phyloP scores from a whole-genome alignment of 2,329 filamentous ascomycete species.

The Beauveria sp. region DNA sequence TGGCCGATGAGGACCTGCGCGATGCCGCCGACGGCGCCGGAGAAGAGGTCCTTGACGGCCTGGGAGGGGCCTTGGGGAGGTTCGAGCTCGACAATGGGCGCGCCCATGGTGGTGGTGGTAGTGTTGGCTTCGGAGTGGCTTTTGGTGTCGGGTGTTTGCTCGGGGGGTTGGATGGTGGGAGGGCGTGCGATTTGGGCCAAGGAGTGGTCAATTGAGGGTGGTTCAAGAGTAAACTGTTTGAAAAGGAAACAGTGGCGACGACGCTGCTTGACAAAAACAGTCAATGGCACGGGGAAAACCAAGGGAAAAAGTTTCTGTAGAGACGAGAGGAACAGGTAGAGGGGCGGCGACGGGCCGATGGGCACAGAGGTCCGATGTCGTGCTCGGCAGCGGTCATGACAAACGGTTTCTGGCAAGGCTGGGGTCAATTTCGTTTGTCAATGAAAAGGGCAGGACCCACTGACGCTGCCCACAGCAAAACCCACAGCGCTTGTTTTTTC shows the following conservation, averaged over 20 bases:
- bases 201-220: too few species aligned
- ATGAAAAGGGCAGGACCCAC: too few species aligned
- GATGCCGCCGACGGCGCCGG: conserved; percentile 84
- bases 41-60: conserved; percentile 81
- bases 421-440: conserved; percentile 8
- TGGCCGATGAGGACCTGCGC: conserved; percentile 86
- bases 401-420: conserved; percentile 8
- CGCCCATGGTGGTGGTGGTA: conserved; percentile 25
- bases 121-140: too few species aligned
- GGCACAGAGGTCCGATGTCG: conserved; percentile 17
- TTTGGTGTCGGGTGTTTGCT: background rate
- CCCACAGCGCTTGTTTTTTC: background rate
- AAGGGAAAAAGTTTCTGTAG: background rate
- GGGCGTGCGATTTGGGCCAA: background rate
- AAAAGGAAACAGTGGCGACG: too few species aligned
- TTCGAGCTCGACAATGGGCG: conserved; percentile 29
- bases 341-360: conserved; percentile 15
- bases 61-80: conserved; percentile 37
- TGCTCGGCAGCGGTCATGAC: conserved; percentile 12
- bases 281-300: background rate
- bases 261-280: too few species aligned
- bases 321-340: background rate
- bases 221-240: too few species aligned
- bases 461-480: too few species aligned
- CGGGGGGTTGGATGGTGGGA: background rate